Conservation (phyloP, 176 grass and related monocot species). For the Rhynchospora pubera region DNA sequence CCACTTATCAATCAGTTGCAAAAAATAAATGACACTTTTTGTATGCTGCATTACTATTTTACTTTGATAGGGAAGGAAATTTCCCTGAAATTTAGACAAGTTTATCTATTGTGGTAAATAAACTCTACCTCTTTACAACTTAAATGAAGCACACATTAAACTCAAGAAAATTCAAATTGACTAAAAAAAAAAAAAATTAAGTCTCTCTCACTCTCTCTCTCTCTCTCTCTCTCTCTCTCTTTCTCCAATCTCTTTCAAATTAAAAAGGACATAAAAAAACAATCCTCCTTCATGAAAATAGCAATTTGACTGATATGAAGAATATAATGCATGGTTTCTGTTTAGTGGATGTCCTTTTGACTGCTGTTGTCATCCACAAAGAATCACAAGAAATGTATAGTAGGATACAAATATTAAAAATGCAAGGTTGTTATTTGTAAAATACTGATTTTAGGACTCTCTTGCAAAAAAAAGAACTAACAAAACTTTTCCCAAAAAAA, state of each 20-base stretch:
- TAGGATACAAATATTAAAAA: background rate
- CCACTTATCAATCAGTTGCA: background rate
- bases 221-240: background rate
- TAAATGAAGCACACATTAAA: background rate
- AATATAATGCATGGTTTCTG: background rate
- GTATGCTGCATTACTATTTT: background rate
- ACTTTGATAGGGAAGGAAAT: background rate
- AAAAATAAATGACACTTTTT: too few species aligned
- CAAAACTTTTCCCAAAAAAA: background rate
- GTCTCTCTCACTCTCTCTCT: too few species aligned
- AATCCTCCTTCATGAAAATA: background rate
- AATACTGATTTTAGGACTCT: background rate
- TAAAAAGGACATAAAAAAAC: background rate
- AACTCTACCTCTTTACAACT: background rate
- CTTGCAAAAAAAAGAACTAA: background rate
- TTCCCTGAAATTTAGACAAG: background rate
- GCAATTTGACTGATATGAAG: background rate
- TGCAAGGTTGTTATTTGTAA: background rate
- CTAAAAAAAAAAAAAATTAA: background rate
- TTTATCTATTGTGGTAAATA: background rate
- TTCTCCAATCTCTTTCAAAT: background rate
- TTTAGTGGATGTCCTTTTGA: background rate
- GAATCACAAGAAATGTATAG: background rate
- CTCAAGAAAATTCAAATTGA: background rate
- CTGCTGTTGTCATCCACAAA: background rate